Conservation (phyloP, 1,284 basidiomycete genomes). For the Porogramme epimiltina region DNA sequence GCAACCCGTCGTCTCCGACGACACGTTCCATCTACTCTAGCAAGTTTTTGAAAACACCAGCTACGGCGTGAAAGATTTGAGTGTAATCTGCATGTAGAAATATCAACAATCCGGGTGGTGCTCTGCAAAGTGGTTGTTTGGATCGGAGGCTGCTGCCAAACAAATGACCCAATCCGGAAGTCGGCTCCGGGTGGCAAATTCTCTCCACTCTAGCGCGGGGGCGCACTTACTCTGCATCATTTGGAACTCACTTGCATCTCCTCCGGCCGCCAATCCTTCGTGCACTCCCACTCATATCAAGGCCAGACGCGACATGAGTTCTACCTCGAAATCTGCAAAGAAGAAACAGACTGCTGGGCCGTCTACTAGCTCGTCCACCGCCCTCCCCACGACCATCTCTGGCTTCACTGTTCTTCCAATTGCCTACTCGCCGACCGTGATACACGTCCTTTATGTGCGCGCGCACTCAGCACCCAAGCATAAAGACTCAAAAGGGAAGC, state of each 20-base stretch:
- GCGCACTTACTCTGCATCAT: too few relatives aligned
- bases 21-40: too few relatives aligned
- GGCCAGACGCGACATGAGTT: slow-evolving; percentile 3
- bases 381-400: slow-evolving; percentile 32
- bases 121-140: slow-evolving; percentile 19
- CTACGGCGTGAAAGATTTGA: too few relatives aligned
- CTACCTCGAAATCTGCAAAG: slow-evolving; percentile 6
- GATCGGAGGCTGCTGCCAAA: slow-evolving; percentile 16
- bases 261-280: not conserved
- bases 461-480: slow-evolving; percentile 51
- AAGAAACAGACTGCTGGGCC: not conserved
- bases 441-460: slow-evolving; percentile 66
- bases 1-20: too few relatives aligned
- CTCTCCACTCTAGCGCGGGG: too few relatives aligned
- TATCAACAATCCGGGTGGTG: too few relatives aligned
- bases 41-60: too few relatives aligned
- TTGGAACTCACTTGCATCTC: too few relatives aligned
- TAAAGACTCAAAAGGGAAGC: slow-evolving; percentile 26
- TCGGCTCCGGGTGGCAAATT: too few relatives aligned
- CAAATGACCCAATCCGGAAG: slow-evolving; percentile 9
- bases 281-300: not conserved
- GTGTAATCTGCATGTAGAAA: too few relatives aligned
- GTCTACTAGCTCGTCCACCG: not conserved
- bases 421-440: slow-evolving; percentile 51
- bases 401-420: slow-evolving; percentile 67